phyloP scores from a whole-genome alignment of 2,329 filamentous ascomycete genomes.

The Hymenoscyphus albidus region DNA sequence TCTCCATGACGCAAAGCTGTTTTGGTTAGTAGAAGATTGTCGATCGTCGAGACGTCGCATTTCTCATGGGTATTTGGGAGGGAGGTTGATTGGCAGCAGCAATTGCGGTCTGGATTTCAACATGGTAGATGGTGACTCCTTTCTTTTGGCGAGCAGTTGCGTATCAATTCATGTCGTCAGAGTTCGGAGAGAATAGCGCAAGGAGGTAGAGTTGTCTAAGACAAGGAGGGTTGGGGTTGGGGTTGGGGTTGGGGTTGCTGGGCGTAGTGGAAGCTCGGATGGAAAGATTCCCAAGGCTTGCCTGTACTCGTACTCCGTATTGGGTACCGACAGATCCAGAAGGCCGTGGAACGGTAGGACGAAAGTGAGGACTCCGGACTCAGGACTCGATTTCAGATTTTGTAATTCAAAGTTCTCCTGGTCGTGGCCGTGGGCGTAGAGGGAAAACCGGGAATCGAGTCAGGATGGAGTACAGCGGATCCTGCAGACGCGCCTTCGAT shows the following conservation, averaged over 20 bases:
- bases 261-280: neutral
- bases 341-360: neutral
- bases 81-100: conserved; percentile 11
- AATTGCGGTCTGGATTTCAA: conserved; percentile 9
- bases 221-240: neutral
- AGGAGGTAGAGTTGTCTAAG: neutral
- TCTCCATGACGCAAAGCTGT: conserved; percentile 25
- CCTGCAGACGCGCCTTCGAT: too few species aligned
- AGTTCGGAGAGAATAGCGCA: neutral
- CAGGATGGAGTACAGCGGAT: too few species aligned
- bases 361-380: neutral
- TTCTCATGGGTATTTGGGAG: conserved; percentile 14
- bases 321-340: neutral
- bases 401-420: too few species aligned
- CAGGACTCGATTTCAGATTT: neutral
- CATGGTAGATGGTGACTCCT: conserved; percentile 14
- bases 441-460: too few species aligned
- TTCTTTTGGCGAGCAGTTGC: conserved; percentile 8
- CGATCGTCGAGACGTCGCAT: conserved; percentile 18
- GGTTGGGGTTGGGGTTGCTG: neutral
- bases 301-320: neutral
- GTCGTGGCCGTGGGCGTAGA: too few species aligned
- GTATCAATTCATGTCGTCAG: neutral
- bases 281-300: neutral
- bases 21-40: conserved; percentile 5